These are phyloP conservation scores for Luvunga scandens DNA, from an alignment of 345 rosid genomes.

Conservation along the genomic window DNA sequence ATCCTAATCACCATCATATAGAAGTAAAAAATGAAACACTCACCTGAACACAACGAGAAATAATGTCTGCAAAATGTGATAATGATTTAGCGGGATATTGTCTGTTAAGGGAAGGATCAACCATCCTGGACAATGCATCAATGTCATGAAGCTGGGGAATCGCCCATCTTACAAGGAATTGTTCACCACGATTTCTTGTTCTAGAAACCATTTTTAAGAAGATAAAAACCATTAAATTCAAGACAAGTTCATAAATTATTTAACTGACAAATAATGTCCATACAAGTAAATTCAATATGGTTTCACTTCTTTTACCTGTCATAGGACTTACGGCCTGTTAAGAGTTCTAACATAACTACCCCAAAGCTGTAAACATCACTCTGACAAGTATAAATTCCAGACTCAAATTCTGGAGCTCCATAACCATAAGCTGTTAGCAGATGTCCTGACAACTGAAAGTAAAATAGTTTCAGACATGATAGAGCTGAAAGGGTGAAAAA, in stretches of 20 bases:
- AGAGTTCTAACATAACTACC: conserved; percentile 93
- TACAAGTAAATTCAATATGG: background rate
- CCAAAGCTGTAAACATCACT: conserved; percentile 99
- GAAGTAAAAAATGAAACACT: conserved; percentile 13
- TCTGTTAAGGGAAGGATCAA: conserved; percentile 81
- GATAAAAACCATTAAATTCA: background rate
- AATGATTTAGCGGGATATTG: conserved; percentile 82
- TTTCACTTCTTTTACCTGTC: conserved; percentile 55
- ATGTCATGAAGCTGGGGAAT: conserved; percentile 94
- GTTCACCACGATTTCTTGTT: conserved; percentile 72
- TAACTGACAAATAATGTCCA: background rate
- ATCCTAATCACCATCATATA: background rate
- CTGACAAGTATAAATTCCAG: conserved; percentile 76
- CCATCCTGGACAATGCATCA: conserved; percentile 90
- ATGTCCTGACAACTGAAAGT: conserved; percentile 87
- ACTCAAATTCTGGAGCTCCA: conserved; percentile 97
- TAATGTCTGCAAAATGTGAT: conserved; percentile 90
- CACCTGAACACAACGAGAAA: conserved; percentile 94
- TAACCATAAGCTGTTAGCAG: conserved; percentile 72
- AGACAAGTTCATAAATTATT: background rate
- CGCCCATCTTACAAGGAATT: conserved; percentile 96
- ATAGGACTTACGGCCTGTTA: conserved; percentile 84
- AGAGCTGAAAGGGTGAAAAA: background rate
- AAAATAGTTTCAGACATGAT: conserved; percentile 21
- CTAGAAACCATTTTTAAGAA: conserved; percentile 32